Base-by-base conservation (phyloP, 768 basidiomycete genomes). In the Hygrophorus pudorinus region DNA sequence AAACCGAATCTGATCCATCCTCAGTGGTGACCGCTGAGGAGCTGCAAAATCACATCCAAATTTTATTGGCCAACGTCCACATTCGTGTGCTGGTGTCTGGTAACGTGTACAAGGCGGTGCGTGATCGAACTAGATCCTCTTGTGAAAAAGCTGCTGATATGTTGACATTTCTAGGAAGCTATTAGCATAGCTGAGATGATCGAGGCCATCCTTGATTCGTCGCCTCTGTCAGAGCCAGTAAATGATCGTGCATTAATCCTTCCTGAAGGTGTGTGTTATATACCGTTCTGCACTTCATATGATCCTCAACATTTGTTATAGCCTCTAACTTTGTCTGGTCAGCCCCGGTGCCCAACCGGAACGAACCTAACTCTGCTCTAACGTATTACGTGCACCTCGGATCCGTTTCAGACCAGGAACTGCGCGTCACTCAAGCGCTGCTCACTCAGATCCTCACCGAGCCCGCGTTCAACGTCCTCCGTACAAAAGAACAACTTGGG, bases 401-500 rank as follows among this genome's bases (percentile, higher is more conserved):
- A 9, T 70, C 79, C 31, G 58, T 79, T 27, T 66, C 67, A 5
- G 78, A 92, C 56, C 72, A 77, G 37, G 70, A 60, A 14, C 64
- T 76, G 9, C 80, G 92, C 3, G 80, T 86, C 18, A 70, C 71
- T 1, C 71, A 81, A 17, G 65, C 78, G 2, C 71, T 99, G 11
- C 77, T 97, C 17, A 72, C 73, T 0, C 89, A 93, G 53, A 85
- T 98, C 45, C 70, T 93, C 30, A 68, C 74, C n/a, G 96, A 99
- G 54, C 94, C 93, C 1, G 76, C 85, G 8, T 99, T 98, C 64
- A 81, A 94, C 57, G 67, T 81, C 17, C 74, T 99, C 24, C 81
- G 96, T 21, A 97, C 93, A 3, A 81, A 89, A 58, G 90, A 98
- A 57, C 96, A 99, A 61, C 72, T 99, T 1, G 96, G 96, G 4